Base-by-base conservation (phyloP, 2,329 filamentous ascomycete genomes). In the Pseudogymnoascus sp. region DNA sequence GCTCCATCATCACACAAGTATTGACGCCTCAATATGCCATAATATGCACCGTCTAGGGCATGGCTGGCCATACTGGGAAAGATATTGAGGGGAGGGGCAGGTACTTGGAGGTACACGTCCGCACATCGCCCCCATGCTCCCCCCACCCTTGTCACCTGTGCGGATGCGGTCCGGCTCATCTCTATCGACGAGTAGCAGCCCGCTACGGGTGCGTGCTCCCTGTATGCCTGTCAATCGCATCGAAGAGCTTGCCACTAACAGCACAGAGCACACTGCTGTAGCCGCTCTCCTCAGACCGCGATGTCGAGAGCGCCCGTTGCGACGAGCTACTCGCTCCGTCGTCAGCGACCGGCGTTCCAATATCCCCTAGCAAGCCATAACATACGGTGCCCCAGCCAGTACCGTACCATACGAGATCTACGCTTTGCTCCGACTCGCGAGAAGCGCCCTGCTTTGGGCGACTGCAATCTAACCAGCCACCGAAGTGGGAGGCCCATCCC, bases 191-290 rank as follows among this genome's bases (percentile, higher is more conserved):
- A 38, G 39, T 59, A 38, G 19, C 19, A 59, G 21, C 29, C 61
- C 29, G 16, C 35, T 38, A 23, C 31, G 39, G 41, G 43, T 59
- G 37, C 33, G 29, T 35, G 41, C 45, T 52, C 45, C 45, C 45
- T 52, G 26, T 52, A 52, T 33, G 61, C 45, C 31, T 33, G 61
- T 59, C 52, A 16, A 58, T 59, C 29, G 31, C 23, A 37, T 52
- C 59, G 37, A 61, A 11, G 43, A 38, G 29, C 41, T 72, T 70
- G 72, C 76, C 76, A 77, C 73, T 77, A 72, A 76, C 72, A 77
- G 72, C 69, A 70, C 73, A 72, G 71, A 73, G 74, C 72, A 74
- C 71, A 69, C 71, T 69, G 68, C 66, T 69, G 72, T 78, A 78
- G 74, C 74, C 76, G 76, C 76, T 74, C 72, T 72, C 66, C 69